These are phyloP conservation scores for Ophiostoma angusticollis DNA, from an alignment of 2,329 filamentous ascomycete species.

Conservation along the genomic window DNA sequence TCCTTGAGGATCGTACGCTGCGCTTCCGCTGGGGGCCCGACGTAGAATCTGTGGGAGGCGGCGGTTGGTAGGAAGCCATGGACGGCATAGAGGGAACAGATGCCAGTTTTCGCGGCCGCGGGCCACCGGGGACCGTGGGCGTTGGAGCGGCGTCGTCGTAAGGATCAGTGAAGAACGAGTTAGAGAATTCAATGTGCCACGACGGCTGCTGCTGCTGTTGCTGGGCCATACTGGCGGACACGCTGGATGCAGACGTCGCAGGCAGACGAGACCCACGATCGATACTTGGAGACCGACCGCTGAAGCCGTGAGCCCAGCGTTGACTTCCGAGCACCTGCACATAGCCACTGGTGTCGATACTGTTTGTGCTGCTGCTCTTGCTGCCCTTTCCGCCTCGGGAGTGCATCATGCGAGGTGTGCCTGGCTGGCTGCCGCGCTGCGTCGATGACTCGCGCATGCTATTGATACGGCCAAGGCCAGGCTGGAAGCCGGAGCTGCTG, in stretches of 20 bases:
- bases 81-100: constrained; percentile 24
- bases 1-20: constrained; percentile 45
- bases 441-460: constrained; percentile 40
- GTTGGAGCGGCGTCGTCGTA: constrained; percentile 75
- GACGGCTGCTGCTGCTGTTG: constrained; percentile 13
- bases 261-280: constrained; percentile 46
- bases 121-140: constrained; percentile 70
- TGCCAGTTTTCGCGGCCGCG: constrained; percentile 41
- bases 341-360: constrained; percentile 53
- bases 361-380: constrained; percentile 55
- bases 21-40: constrained; percentile 35
- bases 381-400: constrained; percentile 51
- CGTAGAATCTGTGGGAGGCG: constrained; percentile 27
- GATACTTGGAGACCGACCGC: constrained; percentile 56
- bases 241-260: background rate
- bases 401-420: constrained; percentile 34
- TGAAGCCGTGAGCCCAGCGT: constrained; percentile 41
- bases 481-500: constrained; percentile 61
- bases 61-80: constrained; percentile 26
- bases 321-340: constrained; percentile 44
- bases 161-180: constrained; percentile 35
- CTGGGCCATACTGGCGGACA: no score
- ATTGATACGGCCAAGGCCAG: constrained; percentile 47
- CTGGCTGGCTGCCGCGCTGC: constrained; percentile 24
- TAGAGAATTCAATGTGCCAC: constrained; percentile 38